Base-by-base conservation (phyloP, 1,139 yeast species). In the Sugiyamaella neomexicana region DNA sequence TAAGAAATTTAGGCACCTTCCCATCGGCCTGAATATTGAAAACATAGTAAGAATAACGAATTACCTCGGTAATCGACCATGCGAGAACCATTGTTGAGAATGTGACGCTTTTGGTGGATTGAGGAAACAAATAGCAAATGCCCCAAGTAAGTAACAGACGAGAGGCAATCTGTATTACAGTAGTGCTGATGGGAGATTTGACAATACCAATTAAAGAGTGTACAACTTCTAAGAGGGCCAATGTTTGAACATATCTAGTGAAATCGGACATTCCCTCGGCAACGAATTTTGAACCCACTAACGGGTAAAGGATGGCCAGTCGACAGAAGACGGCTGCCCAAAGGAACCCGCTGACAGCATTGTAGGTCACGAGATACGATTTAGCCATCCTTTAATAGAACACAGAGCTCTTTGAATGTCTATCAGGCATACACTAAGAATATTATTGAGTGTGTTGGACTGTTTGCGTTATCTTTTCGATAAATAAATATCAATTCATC, bases 21-120 rank as follows among this genome's bases (percentile, higher is more conserved):
- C 77, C 75, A 25, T 65, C 62, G 10, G 57, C 46, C 75, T 77
- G 57, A 58, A 89, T 75, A 65, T 85, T 85, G 58, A 80, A 73
- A 52, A 95, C 95, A 68, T 75, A 95, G 74, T 82, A 93, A 45
- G 89, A 79, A 73, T 93, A 93, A 66, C 99, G 81, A 56, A 91
- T 84, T 50, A 89, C 80, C 71, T 93, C 99, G 34, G 98, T 89
- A 55, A 88, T 68, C 16, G 93, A 82, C 99, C 99, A 93, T 16
- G 97, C 93, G 53, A 83, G 66, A 46, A 84, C 78, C 70, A 93
- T 80, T 1, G 95, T 76, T 46, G 81, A 76, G 80, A 84, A 81
- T 54, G 83, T 75, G 59, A 81, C 60, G 62, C 67, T 64, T 79
- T 83, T 36, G 82, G 90, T 59, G 80, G 85, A 34, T 20, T 80